A percentile compares a stretch with the other conserved stretches of the same genome.
Conservation (phyloP, 177 flowering plant species). For the Vitis hybrid region DNA sequence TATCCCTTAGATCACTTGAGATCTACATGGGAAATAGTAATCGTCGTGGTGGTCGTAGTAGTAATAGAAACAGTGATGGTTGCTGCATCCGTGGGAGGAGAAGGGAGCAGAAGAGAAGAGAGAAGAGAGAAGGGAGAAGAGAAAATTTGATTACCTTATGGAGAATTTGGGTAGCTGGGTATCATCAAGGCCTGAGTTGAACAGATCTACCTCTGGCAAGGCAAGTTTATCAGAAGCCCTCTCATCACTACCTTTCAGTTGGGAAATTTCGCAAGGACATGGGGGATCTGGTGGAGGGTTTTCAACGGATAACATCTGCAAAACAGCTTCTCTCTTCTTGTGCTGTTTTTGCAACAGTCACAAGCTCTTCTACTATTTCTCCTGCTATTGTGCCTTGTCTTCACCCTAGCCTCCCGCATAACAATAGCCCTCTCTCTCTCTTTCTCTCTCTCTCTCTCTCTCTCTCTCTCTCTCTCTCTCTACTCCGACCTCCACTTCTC, state of each 20-base stretch:
- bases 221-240: slow-evolving; percentile 31
- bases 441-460: slow-evolving; percentile 5
- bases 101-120: slow-evolving; percentile 1
- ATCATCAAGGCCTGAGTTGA: slow-evolving; percentile 17
- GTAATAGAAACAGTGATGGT: neutral
- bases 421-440: slow-evolving; percentile 19
- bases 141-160: slow-evolving; percentile 43
- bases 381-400: slow-evolving; percentile 27
- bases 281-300: slow-evolving; percentile 63
- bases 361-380: slow-evolving; percentile 33
- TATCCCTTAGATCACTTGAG: neutral
- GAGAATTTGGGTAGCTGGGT: slow-evolving; percentile 47
- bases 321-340: slow-evolving; percentile 52
- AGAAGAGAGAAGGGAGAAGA: slow-evolving; percentile 1
- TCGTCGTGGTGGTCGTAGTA: neutral
- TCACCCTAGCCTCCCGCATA: slow-evolving; percentile 50
- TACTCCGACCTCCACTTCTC: neutral
- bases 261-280: slow-evolving; percentile 29
- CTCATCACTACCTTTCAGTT: slow-evolving; percentile 36
- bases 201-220: slow-evolving; percentile 43
- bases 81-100: neutral
- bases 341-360: slow-evolving; percentile 51
- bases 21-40: neutral
- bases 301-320: slow-evolving; percentile 86
- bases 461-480: slow-evolving; percentile 3